Conservation (phyloP, 306 rosid species). For the Elaeagnus macrophylla region DNA sequence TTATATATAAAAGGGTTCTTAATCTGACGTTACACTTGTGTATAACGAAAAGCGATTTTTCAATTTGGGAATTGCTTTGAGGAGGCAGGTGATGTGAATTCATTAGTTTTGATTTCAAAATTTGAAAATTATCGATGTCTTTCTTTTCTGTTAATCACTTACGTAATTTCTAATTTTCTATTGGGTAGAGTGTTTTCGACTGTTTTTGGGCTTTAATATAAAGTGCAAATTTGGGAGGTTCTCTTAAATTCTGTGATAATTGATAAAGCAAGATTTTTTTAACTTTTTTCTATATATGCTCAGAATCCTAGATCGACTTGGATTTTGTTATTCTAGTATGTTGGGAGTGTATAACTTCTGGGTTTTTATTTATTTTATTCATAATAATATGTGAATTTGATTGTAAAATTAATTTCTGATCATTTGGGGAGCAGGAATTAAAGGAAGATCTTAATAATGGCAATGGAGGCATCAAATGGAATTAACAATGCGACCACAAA, state of each 20-base stretch:
- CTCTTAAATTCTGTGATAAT: background rate
- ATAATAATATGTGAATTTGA: background rate
- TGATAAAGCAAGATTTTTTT: background rate
- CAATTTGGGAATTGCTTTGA: slow-evolving; percentile 1
- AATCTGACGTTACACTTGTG: background rate
- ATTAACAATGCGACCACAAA: slow-evolving; percentile 26
- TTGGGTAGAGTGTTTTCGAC: background rate
- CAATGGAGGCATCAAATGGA: slow-evolving; percentile 44
- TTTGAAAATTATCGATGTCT: background rate
- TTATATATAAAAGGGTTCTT: slow-evolving; percentile 15
- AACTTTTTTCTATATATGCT: background rate
- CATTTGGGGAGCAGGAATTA: slow-evolving; percentile 21
- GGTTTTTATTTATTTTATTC: background rate
- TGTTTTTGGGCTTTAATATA: background rate
- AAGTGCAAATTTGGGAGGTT: background rate
- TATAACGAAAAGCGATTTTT: slow-evolving; percentile 1
- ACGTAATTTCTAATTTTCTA: too few species aligned
- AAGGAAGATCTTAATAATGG: slow-evolving; percentile 27
- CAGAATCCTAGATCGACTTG: background rate
- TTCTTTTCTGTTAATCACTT: background rate
- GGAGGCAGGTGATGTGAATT: slow-evolving; percentile 12
- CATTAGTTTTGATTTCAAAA: background rate
- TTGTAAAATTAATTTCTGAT: slow-evolving; percentile 7
- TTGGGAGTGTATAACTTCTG: background rate
- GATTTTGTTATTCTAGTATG: background rate